Evolutionary conservation across 2,329 filamentous ascomycete genomes (phyloP).

Genomic region (Talaromyces sp.): DNA sequence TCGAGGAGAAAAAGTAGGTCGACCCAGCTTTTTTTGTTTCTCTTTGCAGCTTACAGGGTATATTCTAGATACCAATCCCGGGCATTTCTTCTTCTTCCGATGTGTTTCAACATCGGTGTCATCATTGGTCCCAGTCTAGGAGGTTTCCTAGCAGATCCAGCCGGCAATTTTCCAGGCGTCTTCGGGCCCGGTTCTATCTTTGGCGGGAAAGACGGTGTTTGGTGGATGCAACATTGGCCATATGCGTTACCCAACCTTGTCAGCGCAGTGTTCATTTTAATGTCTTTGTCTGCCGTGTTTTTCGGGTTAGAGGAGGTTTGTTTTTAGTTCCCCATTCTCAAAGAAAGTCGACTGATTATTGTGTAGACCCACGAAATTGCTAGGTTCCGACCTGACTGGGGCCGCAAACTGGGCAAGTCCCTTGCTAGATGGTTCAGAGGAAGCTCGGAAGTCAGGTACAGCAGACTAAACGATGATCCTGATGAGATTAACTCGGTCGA

Average conservation of each 20-base stretch:
- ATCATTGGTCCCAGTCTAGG: constrained; percentile 57
- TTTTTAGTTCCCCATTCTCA: neutral
- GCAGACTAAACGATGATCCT: constrained; percentile 22
- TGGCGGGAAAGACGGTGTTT: constrained; percentile 52
- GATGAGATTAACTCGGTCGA: constrained; percentile 27
- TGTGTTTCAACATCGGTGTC: constrained; percentile 64
- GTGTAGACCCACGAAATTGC: constrained; percentile 31
- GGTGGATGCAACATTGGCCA: constrained; percentile 61
- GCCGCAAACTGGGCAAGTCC: constrained; percentile 31
- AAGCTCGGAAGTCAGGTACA: constrained; percentile 25
- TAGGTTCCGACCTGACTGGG: constrained; percentile 36
- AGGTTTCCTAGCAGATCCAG: constrained; percentile 62
- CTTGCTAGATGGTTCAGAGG: constrained; percentile 23
- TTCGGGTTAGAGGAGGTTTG: constrained; percentile 61
- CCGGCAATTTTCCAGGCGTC: constrained; percentile 53
- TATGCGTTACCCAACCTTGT: constrained; percentile 66
- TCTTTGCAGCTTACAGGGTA: neutral
- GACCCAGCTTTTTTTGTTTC: neutral
- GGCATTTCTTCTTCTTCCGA: constrained; percentile 55
- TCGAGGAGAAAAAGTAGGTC: constrained; percentile 59
- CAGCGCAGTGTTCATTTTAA: constrained; percentile 55
- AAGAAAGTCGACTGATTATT: neutral
- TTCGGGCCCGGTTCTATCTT: constrained; percentile 57
- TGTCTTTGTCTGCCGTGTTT: constrained; percentile 51
- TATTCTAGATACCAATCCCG: constrained; percentile 39